Conservation (phyloP, 768 basidiomycete genomes). For the Mycena venus region DNA sequence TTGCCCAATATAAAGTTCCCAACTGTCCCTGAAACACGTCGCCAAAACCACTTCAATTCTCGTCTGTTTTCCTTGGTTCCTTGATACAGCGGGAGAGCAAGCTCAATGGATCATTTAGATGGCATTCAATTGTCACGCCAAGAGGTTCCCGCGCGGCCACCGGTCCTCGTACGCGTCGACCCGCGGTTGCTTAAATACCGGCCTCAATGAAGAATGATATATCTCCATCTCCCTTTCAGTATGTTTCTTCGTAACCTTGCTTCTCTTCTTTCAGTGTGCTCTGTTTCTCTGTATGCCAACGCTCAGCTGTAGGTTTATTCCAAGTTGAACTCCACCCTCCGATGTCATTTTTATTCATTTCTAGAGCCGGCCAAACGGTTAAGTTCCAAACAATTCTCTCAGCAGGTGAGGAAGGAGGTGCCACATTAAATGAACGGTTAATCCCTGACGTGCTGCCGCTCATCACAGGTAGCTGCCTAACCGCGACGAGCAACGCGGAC, state of each 20-base stretch:
- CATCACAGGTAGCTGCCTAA: neutral
- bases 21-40: conserved; percentile 4
- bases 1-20: neutral
- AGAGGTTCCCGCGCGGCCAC: neutral
- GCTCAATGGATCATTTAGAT: neutral
- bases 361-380: conserved; percentile 8
- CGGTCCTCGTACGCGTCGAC: neutral
- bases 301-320: conserved; percentile 8
- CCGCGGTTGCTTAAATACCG: conserved; percentile 4
- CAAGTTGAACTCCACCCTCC: neutral
- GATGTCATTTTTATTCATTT: neutral
- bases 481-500: conserved; percentile 4
- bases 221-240: conserved; percentile 5
- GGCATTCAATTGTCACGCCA: neutral
- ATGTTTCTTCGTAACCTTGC: conserved; percentile 9
- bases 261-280: neutral
- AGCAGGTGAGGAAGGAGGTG: neutral
- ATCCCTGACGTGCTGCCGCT: neutral
- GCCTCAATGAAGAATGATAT: neutral
- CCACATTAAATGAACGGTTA: neutral
- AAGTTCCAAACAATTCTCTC: neutral
- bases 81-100: neutral
- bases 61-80: neutral
- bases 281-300: neutral
- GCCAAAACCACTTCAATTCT: conserved; percentile 1